phyloP scores from a whole-genome alignment of 164 flowering plant genomes.

The Cinnamomum chago region DNA sequence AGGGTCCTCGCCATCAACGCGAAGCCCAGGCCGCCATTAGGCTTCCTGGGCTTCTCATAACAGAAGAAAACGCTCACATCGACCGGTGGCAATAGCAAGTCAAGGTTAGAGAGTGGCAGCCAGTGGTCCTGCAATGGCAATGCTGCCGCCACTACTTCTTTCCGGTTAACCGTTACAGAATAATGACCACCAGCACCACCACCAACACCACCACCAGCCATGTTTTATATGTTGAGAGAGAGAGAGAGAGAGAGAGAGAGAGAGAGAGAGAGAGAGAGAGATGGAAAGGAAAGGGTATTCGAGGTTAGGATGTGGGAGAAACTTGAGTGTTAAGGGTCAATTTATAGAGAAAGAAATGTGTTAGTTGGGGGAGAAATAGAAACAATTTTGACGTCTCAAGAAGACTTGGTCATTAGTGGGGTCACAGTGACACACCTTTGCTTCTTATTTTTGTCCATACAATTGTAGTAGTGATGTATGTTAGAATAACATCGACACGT shows the following conservation, averaged over 20 bases:
- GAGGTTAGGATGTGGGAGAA: neutral
- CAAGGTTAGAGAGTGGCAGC: slow-evolving; percentile 50
- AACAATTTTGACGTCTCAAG: neutral
- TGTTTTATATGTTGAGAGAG: neutral
- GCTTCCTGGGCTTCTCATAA: slow-evolving; percentile 15
- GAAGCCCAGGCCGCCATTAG: neutral
- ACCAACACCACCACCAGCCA: neutral
- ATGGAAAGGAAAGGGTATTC: neutral
- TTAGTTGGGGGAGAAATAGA: neutral
- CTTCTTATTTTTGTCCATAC: neutral
- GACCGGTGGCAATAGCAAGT: slow-evolving; percentile 38
- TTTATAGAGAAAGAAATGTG: neutral
- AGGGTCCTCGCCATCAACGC: slow-evolving; percentile 12
- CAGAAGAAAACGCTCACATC: slow-evolving; percentile 42
- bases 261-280: neutral
- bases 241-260: neutral
- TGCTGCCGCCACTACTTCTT: slow-evolving; percentile 33
- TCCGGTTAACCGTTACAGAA: slow-evolving; percentile 15
- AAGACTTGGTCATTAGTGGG: neutral
- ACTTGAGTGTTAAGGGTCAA: neutral
- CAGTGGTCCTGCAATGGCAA: slow-evolving; percentile 37
- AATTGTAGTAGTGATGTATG: no score
- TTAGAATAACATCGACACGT: no score
- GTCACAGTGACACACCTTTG: neutral
- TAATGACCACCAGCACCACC: neutral